These are phyloP conservation scores for Kwoniella shandongensis DNA, from an alignment of 768 basidiomycete species.

Conservation along the genomic window DNA sequence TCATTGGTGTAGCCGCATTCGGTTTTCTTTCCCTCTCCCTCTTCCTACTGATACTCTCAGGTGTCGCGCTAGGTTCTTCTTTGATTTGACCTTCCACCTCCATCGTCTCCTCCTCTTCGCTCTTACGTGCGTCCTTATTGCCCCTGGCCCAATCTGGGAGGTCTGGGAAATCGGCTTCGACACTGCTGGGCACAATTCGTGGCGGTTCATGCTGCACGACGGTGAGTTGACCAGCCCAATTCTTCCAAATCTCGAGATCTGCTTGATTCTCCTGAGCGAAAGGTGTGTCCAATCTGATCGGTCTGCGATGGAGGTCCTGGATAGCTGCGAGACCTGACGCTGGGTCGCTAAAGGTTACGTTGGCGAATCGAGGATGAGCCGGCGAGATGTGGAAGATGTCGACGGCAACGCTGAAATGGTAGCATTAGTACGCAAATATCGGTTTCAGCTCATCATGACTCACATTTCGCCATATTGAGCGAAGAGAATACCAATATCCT, in stretches of 20 bases:
- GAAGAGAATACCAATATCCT: constrained; percentile 51
- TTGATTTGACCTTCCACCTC: constrained; percentile 25
- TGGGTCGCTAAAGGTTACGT: constrained; percentile 39
- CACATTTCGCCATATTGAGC: constrained; percentile 51
- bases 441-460: constrained; percentile 11
- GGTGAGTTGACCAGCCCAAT: constrained; percentile 42
- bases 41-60: constrained; percentile 18
- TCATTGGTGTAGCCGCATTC: neutral
- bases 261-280: constrained; percentile 35
- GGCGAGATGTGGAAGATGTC: constrained; percentile 52
- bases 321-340: constrained; percentile 36
- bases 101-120: constrained; percentile 20
- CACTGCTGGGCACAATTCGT: constrained; percentile 37
- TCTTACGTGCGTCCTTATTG: constrained; percentile 12
- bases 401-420: constrained; percentile 38
- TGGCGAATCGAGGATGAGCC: constrained; percentile 45
- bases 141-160: constrained; percentile 41
- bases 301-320: constrained; percentile 36
- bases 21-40: constrained; percentile 3
- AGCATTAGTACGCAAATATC: constrained; percentile 1
- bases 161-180: constrained; percentile 37
- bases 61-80: constrained; percentile 10
- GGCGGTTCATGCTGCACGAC: constrained; percentile 41
- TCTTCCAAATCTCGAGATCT: constrained; percentile 47
- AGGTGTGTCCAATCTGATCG: constrained; percentile 36